Evolutionary conservation across 129 eudicot genomes (phyloP), one percentile per base, ranked within the genome.

Genomic region (Daucus carota): DNA sequence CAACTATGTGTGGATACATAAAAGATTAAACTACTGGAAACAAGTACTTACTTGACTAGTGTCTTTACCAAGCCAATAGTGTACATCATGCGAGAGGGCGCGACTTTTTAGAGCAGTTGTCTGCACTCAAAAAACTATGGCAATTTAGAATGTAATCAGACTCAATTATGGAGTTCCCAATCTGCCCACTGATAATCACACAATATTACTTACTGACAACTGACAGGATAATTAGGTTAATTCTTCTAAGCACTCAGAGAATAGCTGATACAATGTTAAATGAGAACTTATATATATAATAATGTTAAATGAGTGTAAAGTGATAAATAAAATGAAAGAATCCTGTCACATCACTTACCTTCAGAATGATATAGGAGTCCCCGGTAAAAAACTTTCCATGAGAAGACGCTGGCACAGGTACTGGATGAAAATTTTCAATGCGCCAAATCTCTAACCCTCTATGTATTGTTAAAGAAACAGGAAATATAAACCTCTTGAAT

Each of bases 391-490:
- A 95, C 63, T 95, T 95, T 16, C 99, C 99, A 80, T 86, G 79
- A 57, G 92, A 83, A 82, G 96, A 85, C 57, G 82, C 77, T 50
- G 89, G 88, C 72, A 91, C 82, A 7, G 84, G 80, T 31, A 87
- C 99, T 11, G 99, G 97, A 26, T 71, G 81, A 75, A 95, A 91
- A 73, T 89, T 95, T 75, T 95, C 96, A 65, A 95, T 95, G 60
- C 97, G 91, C 99, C 99, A 95, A 67, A 95, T 91, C 81, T 91
- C 97, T 75, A 89, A 83, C 73, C 99, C 99, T 59, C 99, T 95
- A 72, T 74, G 62, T 24, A 54, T 63, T 63, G 91, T 90, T 82
- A 74, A 90, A 88, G 46, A 70, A 86, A 54, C 75, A 79, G 31
- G 77, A 28, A 47, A 43, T 74, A 68, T 33, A 31, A 79, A 68